These are phyloP conservation scores for Talaromyces sp. DNA, from an alignment of 2,329 filamentous ascomycete species.

Conservation along the genomic window DNA sequence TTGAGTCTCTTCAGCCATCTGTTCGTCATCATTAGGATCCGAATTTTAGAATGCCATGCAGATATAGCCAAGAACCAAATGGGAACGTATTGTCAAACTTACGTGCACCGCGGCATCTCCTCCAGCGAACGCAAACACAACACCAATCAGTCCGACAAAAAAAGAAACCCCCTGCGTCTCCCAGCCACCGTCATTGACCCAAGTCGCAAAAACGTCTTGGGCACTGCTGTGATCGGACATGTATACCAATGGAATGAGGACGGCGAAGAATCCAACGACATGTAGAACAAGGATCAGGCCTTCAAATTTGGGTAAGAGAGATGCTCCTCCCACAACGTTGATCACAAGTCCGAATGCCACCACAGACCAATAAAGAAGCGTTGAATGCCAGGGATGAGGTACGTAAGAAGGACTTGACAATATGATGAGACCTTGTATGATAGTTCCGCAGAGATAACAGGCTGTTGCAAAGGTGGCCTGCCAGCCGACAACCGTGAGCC, in stretches of 20 bases:
- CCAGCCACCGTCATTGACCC: conserved; percentile 12
- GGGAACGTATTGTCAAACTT: conserved; percentile 6
- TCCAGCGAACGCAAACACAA: conserved; percentile 9
- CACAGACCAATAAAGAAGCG: conserved; percentile 50
- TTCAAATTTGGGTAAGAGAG: conserved; percentile 10
- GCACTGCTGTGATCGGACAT: conserved; percentile 9
- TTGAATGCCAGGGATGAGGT: conserved; percentile 36
- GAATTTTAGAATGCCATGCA: neutral
- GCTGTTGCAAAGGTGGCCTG: conserved; percentile 27
- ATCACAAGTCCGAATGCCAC: conserved; percentile 48
- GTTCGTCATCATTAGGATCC: conserved; percentile 13
- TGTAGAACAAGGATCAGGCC: conserved; percentile 11
- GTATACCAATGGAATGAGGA: conserved; percentile 15
- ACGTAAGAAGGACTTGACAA: conserved; percentile 26
- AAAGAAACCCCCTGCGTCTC: conserved; percentile 8
- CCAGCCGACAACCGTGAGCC: conserved; percentile 27
- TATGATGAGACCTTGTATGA: conserved; percentile 28
- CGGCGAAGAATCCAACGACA: conserved; percentile 11
- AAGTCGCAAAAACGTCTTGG: conserved; percentile 16
- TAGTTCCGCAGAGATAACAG: conserved; percentile 31
- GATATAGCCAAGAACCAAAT: neutral
- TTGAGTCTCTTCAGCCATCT: conserved; percentile 41
- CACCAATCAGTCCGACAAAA: neutral
- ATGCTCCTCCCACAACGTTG: conserved; percentile 43
- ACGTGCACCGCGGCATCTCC: conserved; percentile 27